phyloP scores from a whole-genome alignment of 2,329 filamentous ascomycete species.

The Stagonosporopsis vannaccii region DNA sequence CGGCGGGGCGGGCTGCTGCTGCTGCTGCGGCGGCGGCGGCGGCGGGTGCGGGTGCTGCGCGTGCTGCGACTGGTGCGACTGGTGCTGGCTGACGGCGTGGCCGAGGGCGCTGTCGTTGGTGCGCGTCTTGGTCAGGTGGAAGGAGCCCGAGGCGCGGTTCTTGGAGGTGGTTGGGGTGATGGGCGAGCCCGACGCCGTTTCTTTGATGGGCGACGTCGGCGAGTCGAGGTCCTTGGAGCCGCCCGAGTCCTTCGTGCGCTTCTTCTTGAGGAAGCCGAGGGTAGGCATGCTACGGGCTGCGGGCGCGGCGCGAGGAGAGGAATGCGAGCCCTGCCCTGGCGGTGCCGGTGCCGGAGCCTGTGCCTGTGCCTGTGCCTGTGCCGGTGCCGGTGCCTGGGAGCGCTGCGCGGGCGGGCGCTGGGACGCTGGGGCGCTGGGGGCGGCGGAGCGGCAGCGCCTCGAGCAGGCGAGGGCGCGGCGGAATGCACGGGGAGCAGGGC shows the following conservation, averaged over 20 bases:
- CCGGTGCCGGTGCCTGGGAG: background rate
- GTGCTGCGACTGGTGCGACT: background rate
- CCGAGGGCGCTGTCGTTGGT: conserved; percentile 37
- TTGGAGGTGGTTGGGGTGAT: conserved; percentile 45
- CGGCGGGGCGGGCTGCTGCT: background rate
- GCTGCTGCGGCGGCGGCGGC: background rate
- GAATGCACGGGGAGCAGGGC: background rate
- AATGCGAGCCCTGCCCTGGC: conserved; percentile 34
- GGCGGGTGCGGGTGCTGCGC: background rate
- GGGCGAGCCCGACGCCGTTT: conserved; percentile 58
- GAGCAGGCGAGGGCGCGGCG: conserved; percentile 9
- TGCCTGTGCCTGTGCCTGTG: background rate
- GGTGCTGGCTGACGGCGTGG: conserved; percentile 23
- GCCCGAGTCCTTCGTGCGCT: conserved; percentile 89
- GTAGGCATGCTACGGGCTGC: conserved; percentile 74
- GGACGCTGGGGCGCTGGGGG: conserved; percentile 1
- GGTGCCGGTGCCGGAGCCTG: conserved; percentile 14
- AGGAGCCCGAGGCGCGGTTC: conserved; percentile 41
- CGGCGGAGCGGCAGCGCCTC: too few species aligned
- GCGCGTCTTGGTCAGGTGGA: conserved; percentile 38
- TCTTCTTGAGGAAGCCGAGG: conserved; percentile 97
- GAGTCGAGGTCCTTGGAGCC: conserved; percentile 67
- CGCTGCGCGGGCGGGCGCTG: background rate
- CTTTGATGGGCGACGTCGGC: conserved; percentile 71
- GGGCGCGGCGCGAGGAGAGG: conserved; percentile 6